Evolutionary conservation across 148 eudicot genomes (phyloP).

Genomic region (Chenopodium formosanum): DNA sequence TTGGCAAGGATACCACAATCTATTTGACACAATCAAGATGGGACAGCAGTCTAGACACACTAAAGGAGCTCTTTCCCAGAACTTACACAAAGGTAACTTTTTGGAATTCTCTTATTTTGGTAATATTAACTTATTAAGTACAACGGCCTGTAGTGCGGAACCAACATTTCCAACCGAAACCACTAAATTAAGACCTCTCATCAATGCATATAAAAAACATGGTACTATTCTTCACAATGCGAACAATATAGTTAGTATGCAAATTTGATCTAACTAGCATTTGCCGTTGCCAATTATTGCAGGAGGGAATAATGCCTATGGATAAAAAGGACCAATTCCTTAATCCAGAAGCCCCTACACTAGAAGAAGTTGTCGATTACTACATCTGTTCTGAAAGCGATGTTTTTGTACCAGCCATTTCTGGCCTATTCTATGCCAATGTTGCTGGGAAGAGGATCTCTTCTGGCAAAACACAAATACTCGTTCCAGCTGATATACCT

Average conservation of each 20-base stretch:
- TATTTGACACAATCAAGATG: slow-evolving; percentile 94
- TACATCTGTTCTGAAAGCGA: slow-evolving; percentile 81
- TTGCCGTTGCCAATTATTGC: slow-evolving; percentile 17
- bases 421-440: slow-evolving; percentile 85
- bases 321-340: slow-evolving; percentile 76
- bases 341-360: slow-evolving; percentile 50
- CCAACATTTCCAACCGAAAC: neutral
- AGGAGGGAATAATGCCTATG: slow-evolving; percentile 87
- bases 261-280: neutral
- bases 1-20: slow-evolving; percentile 72
- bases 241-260: neutral
- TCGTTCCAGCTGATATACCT: slow-evolving; percentile 66
- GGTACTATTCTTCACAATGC: neutral
- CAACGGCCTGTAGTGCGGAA: neutral
- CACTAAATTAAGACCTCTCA: neutral
- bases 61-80: slow-evolving; percentile 86
- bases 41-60: slow-evolving; percentile 75
- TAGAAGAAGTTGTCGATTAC: slow-evolving; percentile 81
- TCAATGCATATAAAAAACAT: neutral
- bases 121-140: neutral
- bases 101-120: neutral
- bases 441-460: slow-evolving; percentile 91
- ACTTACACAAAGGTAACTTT: slow-evolving; percentile 88
- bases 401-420: slow-evolving; percentile 87
- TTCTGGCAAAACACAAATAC: slow-evolving; percentile 77